Evolutionary conservation across 148 eudicot genomes (phyloP).

Genomic region (Rhododendron ferrugineum): DNA sequence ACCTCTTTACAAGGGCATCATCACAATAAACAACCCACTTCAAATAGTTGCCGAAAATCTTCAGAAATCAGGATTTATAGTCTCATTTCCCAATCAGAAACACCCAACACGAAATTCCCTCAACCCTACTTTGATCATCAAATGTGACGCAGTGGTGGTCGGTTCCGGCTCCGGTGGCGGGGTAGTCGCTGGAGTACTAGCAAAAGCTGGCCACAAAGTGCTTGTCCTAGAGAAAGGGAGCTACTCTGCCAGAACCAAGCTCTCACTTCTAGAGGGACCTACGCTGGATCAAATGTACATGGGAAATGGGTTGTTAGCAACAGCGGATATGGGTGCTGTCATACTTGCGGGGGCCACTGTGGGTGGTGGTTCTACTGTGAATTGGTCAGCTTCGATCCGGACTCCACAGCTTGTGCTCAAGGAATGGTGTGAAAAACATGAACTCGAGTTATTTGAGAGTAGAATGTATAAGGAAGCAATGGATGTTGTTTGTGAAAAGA

Average conservation of each 20-base stretch:
- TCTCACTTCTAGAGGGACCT: slow-evolving; percentile 62
- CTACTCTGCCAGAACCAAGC: slow-evolving; percentile 44
- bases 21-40: slow-evolving; percentile 22
- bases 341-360: slow-evolving; percentile 71
- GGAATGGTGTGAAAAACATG: slow-evolving; percentile 48
- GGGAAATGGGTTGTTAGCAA: slow-evolving; percentile 48
- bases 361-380: slow-evolving; percentile 70
- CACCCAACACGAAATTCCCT: not conserved
- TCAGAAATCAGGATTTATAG: slow-evolving; percentile 32
- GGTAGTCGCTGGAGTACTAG: slow-evolving; percentile 59
- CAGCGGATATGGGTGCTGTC: slow-evolving; percentile 32
- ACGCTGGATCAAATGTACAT: slow-evolving; percentile 61
- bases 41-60: slow-evolving; percentile 18
- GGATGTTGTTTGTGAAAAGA: slow-evolving; percentile 51
- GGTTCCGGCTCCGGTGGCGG: slow-evolving; percentile 87
- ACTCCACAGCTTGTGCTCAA: slow-evolving; percentile 49
- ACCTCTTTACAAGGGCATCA: slow-evolving; percentile 50
- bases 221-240: slow-evolving; percentile 70
- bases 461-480: slow-evolving; percentile 42
- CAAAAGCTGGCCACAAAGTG: slow-evolving; percentile 69
- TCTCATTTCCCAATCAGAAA: slow-evolving; percentile 21
- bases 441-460: slow-evolving; percentile 47
- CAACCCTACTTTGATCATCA: slow-evolving; percentile 33
- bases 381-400: slow-evolving; percentile 70
- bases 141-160: slow-evolving; percentile 64